Conservation (phyloP, 257 asterid genomes). For the Solanum pimpinellifolium region DNA sequence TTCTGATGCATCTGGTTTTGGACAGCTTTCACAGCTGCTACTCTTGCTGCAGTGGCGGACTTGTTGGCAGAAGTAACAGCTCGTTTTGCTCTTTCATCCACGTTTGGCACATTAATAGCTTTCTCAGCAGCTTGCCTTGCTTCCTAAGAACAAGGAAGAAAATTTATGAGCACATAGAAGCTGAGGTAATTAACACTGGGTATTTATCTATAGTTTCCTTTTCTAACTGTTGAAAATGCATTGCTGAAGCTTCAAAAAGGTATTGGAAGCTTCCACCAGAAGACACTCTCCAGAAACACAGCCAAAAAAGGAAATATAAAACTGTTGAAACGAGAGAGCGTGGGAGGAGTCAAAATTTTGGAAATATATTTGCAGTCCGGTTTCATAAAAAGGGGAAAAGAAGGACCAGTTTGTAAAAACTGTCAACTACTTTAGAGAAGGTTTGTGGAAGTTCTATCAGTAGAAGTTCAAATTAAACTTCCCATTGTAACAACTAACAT, state of each 20-base stretch:
- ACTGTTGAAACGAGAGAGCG: not conserved
- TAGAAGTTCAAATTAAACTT: not conserved
- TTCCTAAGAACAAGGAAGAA: constrained; percentile 16
- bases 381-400: not conserved
- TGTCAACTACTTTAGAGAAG: not conserved
- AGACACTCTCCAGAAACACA: not conserved
- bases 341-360: not conserved
- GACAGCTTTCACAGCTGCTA: constrained; percentile 39
- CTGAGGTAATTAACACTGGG: not conserved
- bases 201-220: not conserved
- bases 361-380: not conserved
- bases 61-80: constrained; percentile 32
- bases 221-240: not conserved
- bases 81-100: constrained; percentile 30
- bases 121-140: constrained; percentile 25
- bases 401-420: not conserved
- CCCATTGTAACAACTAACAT: not conserved
- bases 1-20: constrained; percentile 29
- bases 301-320: not conserved
- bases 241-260: not conserved
- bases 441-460: not conserved
- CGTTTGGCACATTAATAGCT: constrained; percentile 14
- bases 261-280: not conserved
- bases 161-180: not conserved
- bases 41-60: constrained; percentile 47